Evolutionary conservation across 129 eudicot species (phyloP).

Genomic region (Dittrichia graveolens): DNA sequence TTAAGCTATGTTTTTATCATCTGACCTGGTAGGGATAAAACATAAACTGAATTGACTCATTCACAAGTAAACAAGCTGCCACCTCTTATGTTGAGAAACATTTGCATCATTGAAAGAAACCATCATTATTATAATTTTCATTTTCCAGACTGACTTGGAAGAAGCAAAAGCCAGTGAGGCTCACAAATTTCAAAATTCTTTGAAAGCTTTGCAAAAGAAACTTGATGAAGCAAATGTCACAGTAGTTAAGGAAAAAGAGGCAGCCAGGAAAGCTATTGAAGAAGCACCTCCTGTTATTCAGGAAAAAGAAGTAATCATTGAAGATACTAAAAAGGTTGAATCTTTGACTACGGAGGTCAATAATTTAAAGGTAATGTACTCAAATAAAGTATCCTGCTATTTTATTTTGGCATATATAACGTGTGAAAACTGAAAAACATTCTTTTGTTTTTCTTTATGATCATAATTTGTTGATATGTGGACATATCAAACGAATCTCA

Average conservation of each 20-base stretch:
- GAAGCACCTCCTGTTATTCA: slow-evolving; percentile 96
- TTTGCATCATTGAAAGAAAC: not conserved
- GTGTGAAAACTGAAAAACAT: not conserved
- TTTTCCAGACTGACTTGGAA: slow-evolving; percentile 80
- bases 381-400: not conserved
- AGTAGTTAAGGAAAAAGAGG: slow-evolving; percentile 73
- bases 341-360: slow-evolving; percentile 60
- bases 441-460: too few relatives aligned
- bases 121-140: not conserved
- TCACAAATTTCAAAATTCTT: slow-evolving; percentile 54
- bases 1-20: not conserved
- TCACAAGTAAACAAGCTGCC: not conserved
- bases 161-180: slow-evolving; percentile 84
- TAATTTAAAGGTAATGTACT: slow-evolving; percentile 63
- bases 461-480: too few relatives aligned
- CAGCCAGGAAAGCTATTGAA: slow-evolving; percentile 84
- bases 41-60: not conserved
- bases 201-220: slow-evolving; percentile 69
- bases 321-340: slow-evolving; percentile 75
- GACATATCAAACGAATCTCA: too few relatives aligned
- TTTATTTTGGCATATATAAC: not conserved
- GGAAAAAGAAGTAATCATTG: slow-evolving; percentile 75
- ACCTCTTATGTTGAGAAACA: not conserved
- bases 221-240: slow-evolving; percentile 79
- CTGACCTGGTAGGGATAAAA: not conserved